Evolutionary conservation across 306 rosid genomes (phyloP).

Genomic region (Gleditsia sinensis): DNA sequence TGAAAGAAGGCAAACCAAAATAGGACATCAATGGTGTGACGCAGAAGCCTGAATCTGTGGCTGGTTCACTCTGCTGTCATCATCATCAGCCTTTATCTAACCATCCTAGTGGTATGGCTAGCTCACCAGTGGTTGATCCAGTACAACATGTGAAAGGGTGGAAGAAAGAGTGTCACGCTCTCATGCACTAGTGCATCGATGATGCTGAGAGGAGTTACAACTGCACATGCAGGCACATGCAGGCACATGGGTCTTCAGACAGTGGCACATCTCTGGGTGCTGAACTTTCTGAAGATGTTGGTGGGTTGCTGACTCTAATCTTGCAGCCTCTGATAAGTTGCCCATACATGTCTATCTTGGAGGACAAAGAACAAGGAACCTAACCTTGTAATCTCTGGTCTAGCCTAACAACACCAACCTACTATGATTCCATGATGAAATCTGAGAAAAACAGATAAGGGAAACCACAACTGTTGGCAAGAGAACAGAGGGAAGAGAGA

Average conservation of each 20-base stretch:
- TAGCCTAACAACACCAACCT: not conserved
- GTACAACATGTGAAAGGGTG: not conserved
- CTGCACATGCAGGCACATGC: not conserved
- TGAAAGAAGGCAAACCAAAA: too few species aligned
- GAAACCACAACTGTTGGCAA: not conserved
- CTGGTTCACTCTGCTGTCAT: too few species aligned
- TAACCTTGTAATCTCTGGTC: not conserved
- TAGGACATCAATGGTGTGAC: too few species aligned
- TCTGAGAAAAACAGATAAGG: not conserved
- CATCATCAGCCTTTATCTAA: too few species aligned
- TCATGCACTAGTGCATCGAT: not conserved
- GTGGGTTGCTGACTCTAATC: not conserved
- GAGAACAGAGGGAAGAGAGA: not conserved
- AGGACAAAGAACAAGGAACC: not conserved
- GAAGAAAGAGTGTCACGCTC: not conserved
- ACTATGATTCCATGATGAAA: not conserved
- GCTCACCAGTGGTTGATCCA: not conserved
- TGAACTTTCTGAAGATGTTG: not conserved
- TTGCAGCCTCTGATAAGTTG: not conserved
- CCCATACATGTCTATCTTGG: not conserved
- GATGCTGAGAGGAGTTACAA: not conserved
- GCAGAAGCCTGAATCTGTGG: too few species aligned
- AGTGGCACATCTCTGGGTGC: not conserved
- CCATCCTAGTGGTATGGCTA: too few species aligned
- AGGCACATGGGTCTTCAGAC: not conserved